A percentile compares a stretch with the other conserved stretches of the same genome.
Conservation (phyloP, 768 basidiomycete species). For the Amanita rimosa region DNA sequence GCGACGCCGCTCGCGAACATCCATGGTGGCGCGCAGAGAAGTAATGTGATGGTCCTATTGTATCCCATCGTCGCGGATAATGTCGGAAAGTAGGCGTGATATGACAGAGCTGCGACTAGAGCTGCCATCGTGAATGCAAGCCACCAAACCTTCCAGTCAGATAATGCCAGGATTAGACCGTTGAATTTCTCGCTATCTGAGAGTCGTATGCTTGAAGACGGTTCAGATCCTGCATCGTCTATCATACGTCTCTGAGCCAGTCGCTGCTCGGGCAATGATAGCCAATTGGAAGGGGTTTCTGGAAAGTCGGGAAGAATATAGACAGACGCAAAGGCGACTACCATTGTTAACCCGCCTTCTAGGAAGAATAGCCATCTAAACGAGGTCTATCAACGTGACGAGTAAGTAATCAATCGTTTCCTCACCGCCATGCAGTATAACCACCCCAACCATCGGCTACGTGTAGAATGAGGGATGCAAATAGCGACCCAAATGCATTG, state of each 20-base stretch:
- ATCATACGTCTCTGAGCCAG: constrained; percentile 50
- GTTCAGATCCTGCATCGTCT: constrained; percentile 34
- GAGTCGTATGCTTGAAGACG: constrained; percentile 10
- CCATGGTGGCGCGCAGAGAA: constrained; percentile 52
- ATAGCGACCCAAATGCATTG: constrained; percentile 74
- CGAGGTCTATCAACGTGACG: neutral
- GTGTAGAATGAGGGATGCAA: constrained; percentile 67
- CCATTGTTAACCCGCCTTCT: constrained; percentile 49
- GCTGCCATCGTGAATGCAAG: constrained; percentile 23
- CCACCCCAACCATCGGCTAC: constrained; percentile 62
- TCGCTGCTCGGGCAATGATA: constrained; percentile 42
- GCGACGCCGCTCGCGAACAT: constrained; percentile 47
- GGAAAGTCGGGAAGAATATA: constrained; percentile 73
- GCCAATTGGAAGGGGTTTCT: constrained; percentile 37
- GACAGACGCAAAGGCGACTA: constrained; percentile 35
- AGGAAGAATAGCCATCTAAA: constrained; percentile 66
- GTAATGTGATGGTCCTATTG: constrained; percentile 48
- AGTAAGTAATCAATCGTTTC: neutral
- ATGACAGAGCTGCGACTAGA: constrained; percentile 47
- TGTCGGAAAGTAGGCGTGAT: constrained; percentile 68
- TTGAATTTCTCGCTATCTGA: constrained; percentile 8
- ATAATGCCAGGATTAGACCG: constrained; percentile 48
- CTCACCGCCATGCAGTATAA: constrained; percentile 60
- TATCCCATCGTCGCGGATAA: constrained; percentile 60
- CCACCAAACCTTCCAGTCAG: constrained; percentile 70